Percentiles rank a stretch among this genome's conserved stretches.
phyloP scores from a whole-genome alignment of 495 filamentous ascomycete species.

The Amphirosellinia nigrospora region DNA sequence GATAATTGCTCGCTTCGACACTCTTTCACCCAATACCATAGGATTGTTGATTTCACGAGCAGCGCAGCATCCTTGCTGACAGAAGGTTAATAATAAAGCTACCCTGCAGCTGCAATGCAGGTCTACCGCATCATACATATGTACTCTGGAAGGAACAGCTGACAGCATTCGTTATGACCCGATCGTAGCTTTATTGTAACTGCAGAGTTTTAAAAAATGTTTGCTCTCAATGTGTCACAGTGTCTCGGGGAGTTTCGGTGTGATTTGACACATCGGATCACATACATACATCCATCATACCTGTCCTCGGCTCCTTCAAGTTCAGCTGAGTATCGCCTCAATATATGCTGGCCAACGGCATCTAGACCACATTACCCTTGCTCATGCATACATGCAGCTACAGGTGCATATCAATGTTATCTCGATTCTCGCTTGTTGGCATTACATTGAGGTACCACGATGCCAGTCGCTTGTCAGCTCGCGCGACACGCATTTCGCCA shows the following conservation, averaged over 20 bases:
- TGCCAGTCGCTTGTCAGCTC: conserved; percentile 9
- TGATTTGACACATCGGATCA: neutral
- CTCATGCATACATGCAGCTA: neutral
- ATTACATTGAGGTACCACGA: neutral
- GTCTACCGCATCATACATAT: neutral
- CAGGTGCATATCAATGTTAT: neutral
- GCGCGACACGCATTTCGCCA: neutral
- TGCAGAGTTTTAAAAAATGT: neutral
- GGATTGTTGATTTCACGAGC: neutral
- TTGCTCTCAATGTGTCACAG: neutral
- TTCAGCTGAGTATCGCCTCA: neutral
- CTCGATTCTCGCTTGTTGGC: neutral
- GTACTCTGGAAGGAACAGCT: neutral
- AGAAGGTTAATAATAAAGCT: neutral
- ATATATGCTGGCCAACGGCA: neutral
- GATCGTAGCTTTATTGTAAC: neutral
- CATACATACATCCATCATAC: neutral
- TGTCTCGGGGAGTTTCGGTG: neutral
- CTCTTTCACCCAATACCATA: neutral
- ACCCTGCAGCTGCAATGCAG: conserved; percentile 4
- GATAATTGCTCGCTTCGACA: neutral
- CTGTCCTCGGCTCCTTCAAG: neutral
- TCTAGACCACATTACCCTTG: neutral
- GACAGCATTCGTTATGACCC: neutral
- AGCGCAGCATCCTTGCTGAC: neutral